Evolutionary conservation across 2,329 filamentous ascomycete species (phyloP), one percentile per base, ranked within the genome.

Genomic region (Dothistroma septosporum): DNA sequence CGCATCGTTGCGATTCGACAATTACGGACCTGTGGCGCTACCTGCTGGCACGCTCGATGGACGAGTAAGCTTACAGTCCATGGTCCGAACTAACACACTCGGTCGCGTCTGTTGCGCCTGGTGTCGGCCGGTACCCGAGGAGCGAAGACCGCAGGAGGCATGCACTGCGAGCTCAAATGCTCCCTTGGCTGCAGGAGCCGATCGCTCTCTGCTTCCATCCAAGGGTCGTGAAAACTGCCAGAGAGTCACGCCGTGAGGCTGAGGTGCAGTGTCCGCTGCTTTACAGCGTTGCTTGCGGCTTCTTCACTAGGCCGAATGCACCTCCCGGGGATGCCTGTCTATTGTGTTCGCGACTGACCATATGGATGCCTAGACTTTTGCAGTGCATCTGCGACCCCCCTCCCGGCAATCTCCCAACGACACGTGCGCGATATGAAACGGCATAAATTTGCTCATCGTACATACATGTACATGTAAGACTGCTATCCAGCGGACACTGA

Each of bases 151-250:
- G 41, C 41, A n/a, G 41, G 41, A 44, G 41, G 14, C 41, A 44
- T 44, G 28, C 47, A 28, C 47, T 50, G 47, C 47, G 47, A 28
- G 47, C 47, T 50, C 47, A 50, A 50, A 50, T 50, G 47, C 47
- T 50, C 47, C 47, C 47, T 50, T 31, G 41, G 22, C 47, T 50
- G 47, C 28, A 50, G 47, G 47, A 50, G 47, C 47, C 47, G 47
- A 50, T 50, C 47, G 47, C 3, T 50, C 28, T 24, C 47, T 31
- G 47, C 21, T 50, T 50, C 19, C 22, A 50, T 3, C 21, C 21
- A 32, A 12, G 28, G 10, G 22, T 50, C 21, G 21, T 12, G 47
- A 24, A 50, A 24, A 24, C 21, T 50, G 28, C 41, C 41, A 44
- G 9, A 44, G 1, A 24, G 19, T 24, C 21, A 50, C 28, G 47